These are phyloP conservation scores for Schoenoplectus triqueter DNA, from an alignment of 202 grass and related monocot species.

Conservation along the genomic window DNA sequence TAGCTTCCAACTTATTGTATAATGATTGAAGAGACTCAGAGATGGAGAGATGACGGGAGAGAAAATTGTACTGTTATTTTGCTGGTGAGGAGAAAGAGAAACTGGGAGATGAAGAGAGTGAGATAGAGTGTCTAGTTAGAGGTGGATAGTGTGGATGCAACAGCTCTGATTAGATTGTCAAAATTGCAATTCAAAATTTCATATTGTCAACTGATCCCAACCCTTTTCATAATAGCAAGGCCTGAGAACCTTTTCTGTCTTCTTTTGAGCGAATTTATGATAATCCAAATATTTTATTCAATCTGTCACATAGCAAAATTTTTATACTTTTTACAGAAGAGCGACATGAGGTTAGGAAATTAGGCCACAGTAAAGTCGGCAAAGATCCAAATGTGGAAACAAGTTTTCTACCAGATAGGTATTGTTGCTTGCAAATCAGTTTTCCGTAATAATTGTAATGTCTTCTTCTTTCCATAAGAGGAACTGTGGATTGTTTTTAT, in stretches of 20 bases:
- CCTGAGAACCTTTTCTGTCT: neutral
- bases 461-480: neutral
- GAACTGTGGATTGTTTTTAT: neutral
- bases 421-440: conserved; percentile 39
- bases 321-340: conserved; percentile 57
- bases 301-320: conserved; percentile 35
- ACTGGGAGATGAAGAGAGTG: conserved; percentile 21
- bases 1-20: neutral
- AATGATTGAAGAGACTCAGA: too few relatives aligned
- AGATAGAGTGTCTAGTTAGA: neutral
- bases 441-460: conserved; percentile 4
- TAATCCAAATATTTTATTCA: neutral
- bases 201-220: neutral
- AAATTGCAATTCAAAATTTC: neutral
- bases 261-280: neutral
- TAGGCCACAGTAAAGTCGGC: conserved; percentile 59
- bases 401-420: conserved; percentile 97
- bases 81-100: neutral
- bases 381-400: conserved; percentile 96
- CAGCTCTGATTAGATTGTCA: neutral
- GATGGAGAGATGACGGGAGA: too few relatives aligned
- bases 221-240: neutral
- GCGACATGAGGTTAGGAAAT: conserved; percentile 53
- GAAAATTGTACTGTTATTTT: too few relatives aligned
- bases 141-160: neutral